Base-by-base conservation (phyloP, 2,329 filamentous ascomycete genomes). In the Xylaria sp. region DNA sequence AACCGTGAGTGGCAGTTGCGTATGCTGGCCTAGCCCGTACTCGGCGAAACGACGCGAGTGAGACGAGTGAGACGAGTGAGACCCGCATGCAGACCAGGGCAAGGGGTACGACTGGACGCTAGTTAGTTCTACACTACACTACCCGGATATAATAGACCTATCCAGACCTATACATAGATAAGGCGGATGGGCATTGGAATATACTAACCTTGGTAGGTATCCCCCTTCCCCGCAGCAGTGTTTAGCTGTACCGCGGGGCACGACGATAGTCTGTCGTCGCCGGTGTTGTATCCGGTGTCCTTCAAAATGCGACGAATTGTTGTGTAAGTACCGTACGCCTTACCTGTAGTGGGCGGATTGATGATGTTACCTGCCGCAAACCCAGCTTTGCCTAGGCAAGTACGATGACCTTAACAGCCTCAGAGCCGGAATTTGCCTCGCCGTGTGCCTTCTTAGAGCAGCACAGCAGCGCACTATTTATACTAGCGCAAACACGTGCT, bases 41-140 rank as follows among this genome's bases (percentile, higher is more conserved):
- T 56, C 6, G 66, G 62, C 34, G 28, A 66, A 59, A 61, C 59
- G 34, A 66, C 44, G 51, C 57, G 52, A 69, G 56, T 51, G 12
- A 65, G 66, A 52, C 66, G n/a, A n/a, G n/a, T n/a, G n/a, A n/a
- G n/a, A 55, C 57, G 52, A 69, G 56, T 51, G 12, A 65, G 66
- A 52, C 66, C 55, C 48, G 56, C 56, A 39, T 37, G 8, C 25
- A 9, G 39, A 44, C 46, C 41, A 20, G 52, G 34, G 56, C 56
- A 28, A 57, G 62, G 55, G 57, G 44, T 48, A 25, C 48, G 37
- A 50, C 58, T 25, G 39, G 57, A 37, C 62, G 12, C 46, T 56
- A 50, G 23, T 31, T 54, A 39, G 48, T 37, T 66, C 55, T 56
- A 62, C 39, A 23, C 61, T 52, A 46, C 44, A 8, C 44, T n/a